Evolutionary conservation across 176 grass and related monocot species (phyloP).

Genomic region (Puya raimondii): DNA sequence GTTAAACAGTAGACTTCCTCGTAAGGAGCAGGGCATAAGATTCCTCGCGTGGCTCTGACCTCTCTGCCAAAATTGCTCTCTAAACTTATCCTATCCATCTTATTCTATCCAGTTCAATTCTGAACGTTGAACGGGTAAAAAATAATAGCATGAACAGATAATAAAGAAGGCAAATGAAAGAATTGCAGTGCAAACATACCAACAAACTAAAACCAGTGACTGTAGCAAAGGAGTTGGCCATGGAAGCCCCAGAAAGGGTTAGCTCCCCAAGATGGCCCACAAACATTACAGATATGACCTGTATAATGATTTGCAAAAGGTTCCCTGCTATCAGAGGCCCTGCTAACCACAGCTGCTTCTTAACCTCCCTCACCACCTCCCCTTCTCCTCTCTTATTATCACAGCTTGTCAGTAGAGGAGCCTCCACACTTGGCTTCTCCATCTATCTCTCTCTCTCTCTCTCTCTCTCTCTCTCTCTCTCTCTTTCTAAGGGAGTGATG

Average conservation of each 20-base stretch:
- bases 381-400: neutral
- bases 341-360: slow-evolving; percentile 26
- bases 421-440: neutral
- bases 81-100: too few relatives aligned
- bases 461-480: neutral
- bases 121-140: too few relatives aligned
- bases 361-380: slow-evolving; percentile 10
- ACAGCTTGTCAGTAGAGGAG: neutral
- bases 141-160: neutral
- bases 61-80: too few relatives aligned
- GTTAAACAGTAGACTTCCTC: too few relatives aligned
- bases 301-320: slow-evolving; percentile 18
- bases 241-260: slow-evolving; percentile 24
- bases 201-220: slow-evolving; percentile 43
- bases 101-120: too few relatives aligned
- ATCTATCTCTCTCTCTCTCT: neutral
- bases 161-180: neutral
- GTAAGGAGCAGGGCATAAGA: too few relatives aligned
- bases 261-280: slow-evolving; percentile 31
- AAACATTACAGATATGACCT: slow-evolving; percentile 36
- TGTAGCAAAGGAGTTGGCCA: slow-evolving; percentile 31
- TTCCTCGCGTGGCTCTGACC: too few relatives aligned
- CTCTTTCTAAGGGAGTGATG: neutral
- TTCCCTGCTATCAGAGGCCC: slow-evolving; percentile 23
- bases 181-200: slow-evolving; percentile 13